These are phyloP conservation scores for Gloeostereum incarnatum DNA, from an alignment of 768 basidiomycete genomes.

Conservation along the genomic window DNA sequence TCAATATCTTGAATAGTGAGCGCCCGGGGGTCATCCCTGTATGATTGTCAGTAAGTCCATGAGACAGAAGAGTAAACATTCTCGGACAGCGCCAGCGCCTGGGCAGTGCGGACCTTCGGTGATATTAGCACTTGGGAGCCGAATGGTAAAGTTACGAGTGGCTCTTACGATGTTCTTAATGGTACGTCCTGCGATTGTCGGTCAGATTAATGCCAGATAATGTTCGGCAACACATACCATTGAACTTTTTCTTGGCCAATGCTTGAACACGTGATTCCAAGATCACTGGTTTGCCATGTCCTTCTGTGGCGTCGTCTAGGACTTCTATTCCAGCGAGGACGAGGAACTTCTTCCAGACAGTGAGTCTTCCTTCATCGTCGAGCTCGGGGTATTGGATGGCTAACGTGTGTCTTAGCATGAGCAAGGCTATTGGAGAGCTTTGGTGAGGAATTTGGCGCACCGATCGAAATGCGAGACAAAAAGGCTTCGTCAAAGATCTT, in stretches of 20 bases:
- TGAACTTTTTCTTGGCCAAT: conserved; percentile 16
- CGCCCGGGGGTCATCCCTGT: conserved; percentile 1
- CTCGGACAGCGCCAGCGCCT: conserved; percentile 16
- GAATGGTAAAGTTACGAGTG: too few relatives aligned
- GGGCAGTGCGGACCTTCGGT: conserved; percentile 21
- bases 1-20: conserved; percentile 12
- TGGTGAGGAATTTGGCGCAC: too few relatives aligned
- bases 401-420: too few relatives aligned
- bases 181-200: conserved; percentile 10
- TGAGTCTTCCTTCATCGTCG: conserved; percentile 10
- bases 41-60: background rate
- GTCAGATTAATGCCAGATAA: background rate
- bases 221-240: conserved; percentile 10
- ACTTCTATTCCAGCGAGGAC: conserved; percentile 9
- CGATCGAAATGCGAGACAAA: conserved; percentile 23
- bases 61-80: conserved; percentile 8
- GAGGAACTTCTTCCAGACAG: conserved; percentile 17
- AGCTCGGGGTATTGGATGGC: conserved; percentile 18
- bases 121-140: too few relatives aligned
- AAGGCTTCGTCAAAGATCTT: conserved; percentile 27
- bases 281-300: conserved; percentile 7
- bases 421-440: too few relatives aligned
- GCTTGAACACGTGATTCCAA: conserved; percentile 11
- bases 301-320: too few relatives aligned
- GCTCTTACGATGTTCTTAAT: conserved; percentile 23